Evolutionary conservation across 495 filamentous ascomycete genomes (phyloP), one percentile per base, ranked within the genome.

Genomic region (Penicillium waksmanii): DNA sequence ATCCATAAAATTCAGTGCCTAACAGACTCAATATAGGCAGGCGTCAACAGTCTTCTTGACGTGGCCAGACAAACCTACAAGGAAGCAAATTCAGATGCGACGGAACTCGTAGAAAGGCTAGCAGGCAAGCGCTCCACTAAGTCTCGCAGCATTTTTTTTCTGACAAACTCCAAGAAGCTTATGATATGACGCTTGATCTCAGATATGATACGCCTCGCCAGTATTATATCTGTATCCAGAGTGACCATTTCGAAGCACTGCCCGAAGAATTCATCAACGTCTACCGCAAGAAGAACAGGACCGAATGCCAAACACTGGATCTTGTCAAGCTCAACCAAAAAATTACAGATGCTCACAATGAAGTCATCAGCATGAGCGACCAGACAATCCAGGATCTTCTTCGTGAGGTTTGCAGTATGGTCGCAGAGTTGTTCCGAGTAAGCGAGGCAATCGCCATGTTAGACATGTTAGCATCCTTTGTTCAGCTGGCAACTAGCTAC

Each of bases 391-490:
- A 89, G 57, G 73, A 85, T 42, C 80, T 98, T 8, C 84, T 93
- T 21, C 78, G 84, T 17, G 76, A 86, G 12, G 78, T 96, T 25
- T 81, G 89, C 36, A 73, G 76, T 4, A 84, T 92, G 55, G 84
- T 93, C 19, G 85, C 87, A 1, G 72, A 76, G 3, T 76, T 97
- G 0, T 96, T 93, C 72, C 85, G 84, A 56, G 81, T 92, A 53
- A 92, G 90, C 63, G 93, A 97, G 65, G 87, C 85, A 18, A 87
- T 97, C 58, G 91, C 91, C n/a, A 84, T 92, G 71, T 80, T 98
- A 5, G 95, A 98, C 68, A 96, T 98, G 91, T 76, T 96, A n/a
- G 77, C 85, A 25, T 82, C 90, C 8, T 97, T 96, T 72, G 87
- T 87, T 6, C 87, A 96, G 13, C 70, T 93, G 6, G 87, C 90